Conservation (phyloP, 202 grass and related monocot genomes). For the Panicum virgatum region DNA sequence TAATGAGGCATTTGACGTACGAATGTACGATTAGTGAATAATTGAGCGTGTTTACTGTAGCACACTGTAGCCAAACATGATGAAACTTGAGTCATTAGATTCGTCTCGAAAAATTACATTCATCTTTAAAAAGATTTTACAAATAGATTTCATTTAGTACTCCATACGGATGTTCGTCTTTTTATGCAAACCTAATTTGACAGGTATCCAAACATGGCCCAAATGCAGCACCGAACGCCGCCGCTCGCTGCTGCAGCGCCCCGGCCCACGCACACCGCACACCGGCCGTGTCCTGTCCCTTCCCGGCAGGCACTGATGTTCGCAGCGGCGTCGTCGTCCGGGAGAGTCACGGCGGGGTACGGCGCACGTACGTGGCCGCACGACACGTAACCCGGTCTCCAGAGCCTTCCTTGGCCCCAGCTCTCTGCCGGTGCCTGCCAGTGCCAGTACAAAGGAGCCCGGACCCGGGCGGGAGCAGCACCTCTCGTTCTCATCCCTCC, state of each 20-base stretch:
- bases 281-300: background rate
- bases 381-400: conserved; percentile 25
- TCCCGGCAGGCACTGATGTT: background rate
- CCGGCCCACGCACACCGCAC: no score
- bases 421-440: background rate
- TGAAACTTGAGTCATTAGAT: no score
- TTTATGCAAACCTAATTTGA: no score
- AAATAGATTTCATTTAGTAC: no score
- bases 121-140: no score
- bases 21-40: no score
- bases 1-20: no score
- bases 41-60: no score
- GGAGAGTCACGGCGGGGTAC: background rate
- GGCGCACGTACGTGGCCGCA: background rate
- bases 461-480: background rate
- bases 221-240: background rate
- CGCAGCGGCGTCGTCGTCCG: background rate
- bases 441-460: conserved; percentile 1
- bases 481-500: background rate
- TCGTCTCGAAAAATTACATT: no score
- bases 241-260: background rate
- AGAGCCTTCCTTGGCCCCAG: conserved; percentile 15
- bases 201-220: no score
- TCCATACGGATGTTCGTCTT: no score
- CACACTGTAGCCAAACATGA: no score